Evolutionary conservation across 225 moss, liverwort and hornwort species (phyloP).

Genomic region (Lunularia cruciata): DNA sequence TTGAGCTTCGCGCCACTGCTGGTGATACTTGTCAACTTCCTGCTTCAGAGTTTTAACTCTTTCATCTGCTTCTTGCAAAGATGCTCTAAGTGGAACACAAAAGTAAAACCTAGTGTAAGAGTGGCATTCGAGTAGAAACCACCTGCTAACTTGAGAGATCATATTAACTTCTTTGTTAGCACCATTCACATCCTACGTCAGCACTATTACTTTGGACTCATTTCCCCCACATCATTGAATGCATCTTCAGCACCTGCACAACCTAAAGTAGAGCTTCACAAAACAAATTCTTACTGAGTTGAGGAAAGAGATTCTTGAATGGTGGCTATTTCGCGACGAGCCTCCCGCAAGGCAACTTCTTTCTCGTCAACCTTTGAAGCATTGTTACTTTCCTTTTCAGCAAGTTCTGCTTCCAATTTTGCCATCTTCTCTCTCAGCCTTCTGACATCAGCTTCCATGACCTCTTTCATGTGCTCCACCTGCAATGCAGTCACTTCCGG

Average conservation of each 20-base stretch:
- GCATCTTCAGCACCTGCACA: no score
- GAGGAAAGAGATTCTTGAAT: conserved; percentile 53
- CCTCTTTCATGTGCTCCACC: conserved; percentile 83
- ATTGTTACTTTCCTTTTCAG: conserved; percentile 59
- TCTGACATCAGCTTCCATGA: conserved; percentile 66
- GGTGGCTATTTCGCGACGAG: conserved; percentile 55
- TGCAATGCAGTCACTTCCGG: conserved; percentile 22
- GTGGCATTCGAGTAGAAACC: no score
- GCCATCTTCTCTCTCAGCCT: conserved; percentile 54
- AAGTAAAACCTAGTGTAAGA: background rate
- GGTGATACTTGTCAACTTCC: conserved; percentile 83
- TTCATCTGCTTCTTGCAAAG: conserved; percentile 61
- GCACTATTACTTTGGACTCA: no score
- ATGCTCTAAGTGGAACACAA: conserved; percentile 37
- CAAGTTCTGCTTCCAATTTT: conserved; percentile 58
- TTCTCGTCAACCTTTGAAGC: conserved; percentile 60
- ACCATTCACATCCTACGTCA: no score
- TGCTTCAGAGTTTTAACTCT: conserved; percentile 58
- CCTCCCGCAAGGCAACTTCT: conserved; percentile 50
- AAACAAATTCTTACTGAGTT: conserved; percentile 50
- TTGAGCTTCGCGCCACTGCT: conserved; percentile 93
- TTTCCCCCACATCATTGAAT: no score
- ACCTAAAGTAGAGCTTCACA: background rate
- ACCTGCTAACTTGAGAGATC: background rate
- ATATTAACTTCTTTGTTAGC: no score